phyloP scores from a whole-genome alignment of 2,329 filamentous ascomycete species.

The Lasiodiplodia citricola region DNA sequence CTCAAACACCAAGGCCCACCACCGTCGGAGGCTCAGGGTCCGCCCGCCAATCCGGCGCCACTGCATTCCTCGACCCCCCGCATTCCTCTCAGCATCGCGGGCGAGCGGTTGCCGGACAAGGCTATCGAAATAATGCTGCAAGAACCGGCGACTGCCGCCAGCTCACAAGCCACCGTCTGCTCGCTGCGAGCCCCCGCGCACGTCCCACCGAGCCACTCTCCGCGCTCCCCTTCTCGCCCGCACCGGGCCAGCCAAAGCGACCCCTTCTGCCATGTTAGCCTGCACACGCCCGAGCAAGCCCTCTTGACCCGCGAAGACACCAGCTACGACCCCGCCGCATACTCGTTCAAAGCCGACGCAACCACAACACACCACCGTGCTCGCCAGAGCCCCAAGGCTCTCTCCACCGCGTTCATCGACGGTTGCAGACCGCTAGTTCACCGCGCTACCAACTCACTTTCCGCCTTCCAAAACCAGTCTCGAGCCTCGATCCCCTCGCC shows the following conservation, averaged over 20 bases:
- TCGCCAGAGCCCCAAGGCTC: constrained; percentile 37
- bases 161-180: constrained; percentile 38
- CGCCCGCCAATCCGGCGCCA: neutral
- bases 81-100: neutral
- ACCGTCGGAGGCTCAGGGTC: constrained; percentile 4
- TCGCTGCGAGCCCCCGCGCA: constrained; percentile 33
- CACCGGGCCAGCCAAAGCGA: neutral
- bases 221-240: constrained; percentile 21
- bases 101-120: neutral
- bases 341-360: constrained; percentile 35
- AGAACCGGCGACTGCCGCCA: constrained; percentile 11
- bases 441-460: constrained; percentile 36
- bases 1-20: constrained; percentile 14
- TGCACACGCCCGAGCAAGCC: constrained; percentile 27
- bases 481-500: constrained; percentile 44
- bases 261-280: constrained; percentile 26
- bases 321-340: constrained; percentile 28
- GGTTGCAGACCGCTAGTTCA: constrained; percentile 43
- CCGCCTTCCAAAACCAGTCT: constrained; percentile 46
- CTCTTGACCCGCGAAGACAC: constrained; percentile 19
- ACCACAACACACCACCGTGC: constrained; percentile 38
- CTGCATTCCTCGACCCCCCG: neutral
- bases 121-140: constrained; percentile 11
- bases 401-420: constrained; percentile 45
- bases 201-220: constrained; percentile 13